Percentiles rank a stretch among this genome's conserved stretches.
Conservation (phyloP, 1,284 basidiomycete genomes). For the Ganoderma lingzhi region DNA sequence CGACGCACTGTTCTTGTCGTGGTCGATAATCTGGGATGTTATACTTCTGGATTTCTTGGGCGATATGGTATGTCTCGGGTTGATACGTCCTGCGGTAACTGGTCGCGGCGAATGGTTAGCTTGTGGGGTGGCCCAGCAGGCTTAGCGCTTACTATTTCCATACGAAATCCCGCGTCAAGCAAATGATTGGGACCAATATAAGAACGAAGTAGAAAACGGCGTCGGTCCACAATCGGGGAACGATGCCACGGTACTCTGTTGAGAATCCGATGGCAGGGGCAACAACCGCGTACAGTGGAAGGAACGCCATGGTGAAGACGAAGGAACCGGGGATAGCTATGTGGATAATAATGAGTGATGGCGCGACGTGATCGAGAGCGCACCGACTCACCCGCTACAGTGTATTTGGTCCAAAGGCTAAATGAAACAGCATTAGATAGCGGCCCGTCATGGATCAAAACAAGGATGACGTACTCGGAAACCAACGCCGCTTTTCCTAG, state of each 20-base stretch:
- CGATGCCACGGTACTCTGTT: constrained; percentile 88
- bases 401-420: constrained; percentile 99
- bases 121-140: not conserved
- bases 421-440: constrained; percentile 23
- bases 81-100: constrained; percentile 92
- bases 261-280: constrained; percentile 92
- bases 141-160: constrained; percentile 88
- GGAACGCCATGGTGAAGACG: constrained; percentile 91
- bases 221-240: constrained; percentile 88
- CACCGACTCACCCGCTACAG: constrained; percentile 74
- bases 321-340: constrained; percentile 96
- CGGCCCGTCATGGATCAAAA: constrained; percentile 2
- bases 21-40: constrained; percentile 98
- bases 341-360: constrained; percentile 26
- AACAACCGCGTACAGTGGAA: constrained; percentile 90
- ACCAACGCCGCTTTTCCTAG: constrained; percentile 97
- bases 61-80: constrained; percentile 95
- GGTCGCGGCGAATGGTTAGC: constrained; percentile 20
- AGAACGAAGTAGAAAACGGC: constrained; percentile 92
- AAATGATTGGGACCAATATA: constrained; percentile 87
- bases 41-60: constrained; percentile 97
- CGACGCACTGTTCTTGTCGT: constrained; percentile 91
- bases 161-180: constrained; percentile 89
- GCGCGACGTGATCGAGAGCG: not conserved
- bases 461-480: constrained; percentile 80